Evolutionary conservation across 768 basidiomycete species (phyloP).

Genomic region (Tephrocybe rancida): DNA sequence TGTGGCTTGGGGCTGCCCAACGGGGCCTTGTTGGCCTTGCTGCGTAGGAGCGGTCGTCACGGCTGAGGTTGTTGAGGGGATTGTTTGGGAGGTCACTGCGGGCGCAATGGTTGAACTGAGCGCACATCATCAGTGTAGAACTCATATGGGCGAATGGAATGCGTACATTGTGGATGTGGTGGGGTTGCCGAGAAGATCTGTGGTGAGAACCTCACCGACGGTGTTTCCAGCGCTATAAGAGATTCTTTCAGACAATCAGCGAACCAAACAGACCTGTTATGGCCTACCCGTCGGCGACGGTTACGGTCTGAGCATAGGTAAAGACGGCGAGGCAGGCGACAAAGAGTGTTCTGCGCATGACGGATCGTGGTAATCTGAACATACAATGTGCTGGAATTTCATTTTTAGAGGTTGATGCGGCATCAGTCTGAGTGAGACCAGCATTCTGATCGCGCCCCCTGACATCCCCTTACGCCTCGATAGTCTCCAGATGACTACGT

Average conservation of each 20-base stretch:
- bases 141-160: neutral
- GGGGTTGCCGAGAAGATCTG: constrained; percentile 9
- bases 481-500: too few species aligned
- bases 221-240: constrained; percentile 44
- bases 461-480: too few species aligned
- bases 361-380: constrained; percentile 8
- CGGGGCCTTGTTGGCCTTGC: constrained; percentile 50
- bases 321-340: constrained; percentile 20
- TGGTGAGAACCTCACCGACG: constrained; percentile 44
- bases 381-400: neutral
- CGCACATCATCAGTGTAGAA: neutral
- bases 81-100: constrained; percentile 16
- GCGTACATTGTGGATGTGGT: constrained; percentile 19
- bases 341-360: constrained; percentile 18
- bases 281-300: constrained; percentile 50
- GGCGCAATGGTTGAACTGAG: constrained; percentile 24
- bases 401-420: too few species aligned
- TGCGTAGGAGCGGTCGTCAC: constrained; percentile 24
- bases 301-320: constrained; percentile 48
- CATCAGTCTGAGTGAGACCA: too few species aligned
- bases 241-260: too few species aligned
- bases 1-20: constrained; percentile 52
- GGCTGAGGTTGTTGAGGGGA: constrained; percentile 15
- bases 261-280: neutral
- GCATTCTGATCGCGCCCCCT: too few species aligned